Conservation (phyloP, 2,329 filamentous ascomycete species). For the Hawksworthiomyces lignivorus region DNA sequence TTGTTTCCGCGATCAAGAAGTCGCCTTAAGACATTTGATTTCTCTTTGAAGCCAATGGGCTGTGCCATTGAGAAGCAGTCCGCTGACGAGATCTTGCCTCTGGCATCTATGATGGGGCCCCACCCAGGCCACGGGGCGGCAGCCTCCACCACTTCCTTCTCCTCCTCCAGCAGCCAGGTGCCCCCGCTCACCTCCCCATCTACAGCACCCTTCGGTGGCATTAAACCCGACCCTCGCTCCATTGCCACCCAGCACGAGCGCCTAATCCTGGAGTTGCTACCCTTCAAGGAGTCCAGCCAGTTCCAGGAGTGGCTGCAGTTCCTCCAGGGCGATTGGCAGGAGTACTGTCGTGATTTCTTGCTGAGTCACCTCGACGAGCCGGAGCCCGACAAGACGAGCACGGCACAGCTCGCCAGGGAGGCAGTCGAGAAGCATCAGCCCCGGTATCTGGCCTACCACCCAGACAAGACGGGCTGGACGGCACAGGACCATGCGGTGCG, state of each 20-base stretch:
- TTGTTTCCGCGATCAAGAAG: too few relatives aligned
- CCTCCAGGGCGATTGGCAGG: slow-evolving; percentile 29
- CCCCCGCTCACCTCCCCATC: too few relatives aligned
- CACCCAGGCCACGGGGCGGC: too few relatives aligned
- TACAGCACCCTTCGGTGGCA: too few relatives aligned
- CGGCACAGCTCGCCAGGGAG: slow-evolving; percentile 23
- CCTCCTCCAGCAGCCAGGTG: neutral
- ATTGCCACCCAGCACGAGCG: slow-evolving; percentile 28
- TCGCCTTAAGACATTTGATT: too few relatives aligned
- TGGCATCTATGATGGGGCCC: too few relatives aligned
- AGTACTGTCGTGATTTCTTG: slow-evolving; percentile 28
- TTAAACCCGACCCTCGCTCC: too few relatives aligned
- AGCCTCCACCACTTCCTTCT: too few relatives aligned
- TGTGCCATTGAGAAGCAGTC: too few relatives aligned
- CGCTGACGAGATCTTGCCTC: too few relatives aligned
- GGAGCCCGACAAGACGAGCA: slow-evolving; percentile 27
- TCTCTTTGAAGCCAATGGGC: too few relatives aligned
- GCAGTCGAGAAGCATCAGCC: slow-evolving; percentile 22
- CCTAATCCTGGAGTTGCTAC: slow-evolving; percentile 31
- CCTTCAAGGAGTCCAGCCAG: slow-evolving; percentile 24
- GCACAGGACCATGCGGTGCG: slow-evolving; percentile 30
- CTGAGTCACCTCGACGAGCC: slow-evolving; percentile 11
- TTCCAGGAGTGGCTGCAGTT: slow-evolving; percentile 30
- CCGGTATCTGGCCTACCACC: slow-evolving; percentile 28
- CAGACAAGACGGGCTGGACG: slow-evolving; percentile 28